Base-by-base conservation (phyloP, 805 yeast species). In the Yarrowia yakushimensis region DNA sequence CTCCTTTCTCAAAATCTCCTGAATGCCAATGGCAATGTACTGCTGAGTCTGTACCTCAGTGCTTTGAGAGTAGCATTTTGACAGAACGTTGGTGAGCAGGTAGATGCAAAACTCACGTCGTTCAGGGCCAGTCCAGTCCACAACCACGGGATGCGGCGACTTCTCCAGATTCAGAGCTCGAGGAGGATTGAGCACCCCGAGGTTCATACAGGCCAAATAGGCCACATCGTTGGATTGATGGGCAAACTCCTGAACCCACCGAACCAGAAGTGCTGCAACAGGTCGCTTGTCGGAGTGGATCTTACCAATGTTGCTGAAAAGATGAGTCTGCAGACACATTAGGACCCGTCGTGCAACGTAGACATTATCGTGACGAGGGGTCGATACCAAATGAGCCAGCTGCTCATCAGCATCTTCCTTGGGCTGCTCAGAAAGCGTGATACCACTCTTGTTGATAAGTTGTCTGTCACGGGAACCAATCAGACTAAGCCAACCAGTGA, bases 51-150 rank as follows among this genome's bases (percentile, higher is more conserved):
- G 82, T 0, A 98, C 97, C 69, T 91, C 91, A 33, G 87, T 88
- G 1, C 97, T 87, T 0, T 97, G 91, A 84, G 96, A 86, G 73
- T 91, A 92, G 1, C 90, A 84, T 33, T 89, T 90, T 9, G 92
- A 87, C n/a, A 94, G 78, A 64, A 83, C 79, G 62, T 82, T 80
- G 64, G 88, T 86, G 33, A 92, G 76, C 54, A 92, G 83, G 67
- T 80, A 78, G 3, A 82, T 76, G 31, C 90, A 77, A 68, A 93
- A 90, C 22, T 23, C 37, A 39, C 48, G 48, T 8, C 46, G 37
- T 9, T 39, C 48, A n/a, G 48, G 48, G 1, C 61, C 61, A 39
- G 25, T 17, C 61, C 61, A 55, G 15, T 55, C 39, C 30, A 39
- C 48, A 15, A 55, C 61, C 28, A 55, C 61, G 11, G 61, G 61